Base-by-base conservation (phyloP, 2,329 filamentous ascomycete species). In the Sporothrix pseudoabietina region DNA sequence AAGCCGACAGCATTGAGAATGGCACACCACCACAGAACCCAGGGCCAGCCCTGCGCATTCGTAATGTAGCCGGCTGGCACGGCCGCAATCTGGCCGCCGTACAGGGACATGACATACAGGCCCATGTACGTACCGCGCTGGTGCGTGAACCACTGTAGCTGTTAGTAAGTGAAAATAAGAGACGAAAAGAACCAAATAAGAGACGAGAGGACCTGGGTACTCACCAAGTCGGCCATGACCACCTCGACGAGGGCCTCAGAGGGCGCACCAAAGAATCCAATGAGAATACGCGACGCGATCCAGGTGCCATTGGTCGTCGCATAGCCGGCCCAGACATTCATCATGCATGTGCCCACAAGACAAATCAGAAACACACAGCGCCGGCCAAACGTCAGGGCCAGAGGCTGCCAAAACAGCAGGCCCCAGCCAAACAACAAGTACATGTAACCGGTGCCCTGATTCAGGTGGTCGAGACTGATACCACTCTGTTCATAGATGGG, bases 21-120 rank as follows among this genome's bases (percentile, higher is more conserved):
- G 1, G 87, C 85, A 41, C 84, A 84, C 82, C 86, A 88, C 76
- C 85, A 84, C 79, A 85, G 79, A 8, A 84, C 82, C 84, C 85
- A 87, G 71, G 82, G 74, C 85, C 85, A 87, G 0, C 84, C 84
- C 74, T 82, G 81, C 0, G 82, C 82, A 59, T 86, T 82, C 59
- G 81, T 81, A 73, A 88, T 84, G 76, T 84, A 87, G 0, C 85
- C 86, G 3, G 83, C 83, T 41, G 86, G 78, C 8, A 87, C 76
- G 6, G 85, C 85, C 0, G 84, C 83, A 5, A 85, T 74, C 75
- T 83, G 84, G 76, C 80, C 81, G 1, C 82, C 83, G 57, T 80
- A 81, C 2, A 86, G 78, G 30, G 82, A 78, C 35, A 85, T 81
- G 39, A 79, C 81, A 77, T 86, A 86, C 4, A 82, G 65, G 30